Base-by-base conservation (phyloP, 2,329 filamentous ascomycete species). In the Alternaria ventricosa region DNA sequence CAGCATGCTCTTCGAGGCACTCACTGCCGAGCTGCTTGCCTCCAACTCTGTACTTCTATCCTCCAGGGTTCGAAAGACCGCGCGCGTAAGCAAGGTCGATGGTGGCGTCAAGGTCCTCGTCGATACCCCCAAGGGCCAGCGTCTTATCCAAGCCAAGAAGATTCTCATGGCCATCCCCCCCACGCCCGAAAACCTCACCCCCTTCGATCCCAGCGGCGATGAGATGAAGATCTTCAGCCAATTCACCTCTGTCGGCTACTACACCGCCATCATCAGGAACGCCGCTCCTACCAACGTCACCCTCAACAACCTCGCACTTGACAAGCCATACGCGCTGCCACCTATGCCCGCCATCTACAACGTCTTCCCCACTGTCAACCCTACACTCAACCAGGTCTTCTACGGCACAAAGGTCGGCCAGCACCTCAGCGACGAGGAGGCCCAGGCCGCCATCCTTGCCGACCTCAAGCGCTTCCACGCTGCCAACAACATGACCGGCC, bases 141-240 rank as follows among this genome's bases (percentile, higher is more conserved):
- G 62, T 13, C 64, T 72, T 55, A 73, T 85, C 47, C 61, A 74
- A 50, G 81, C 81, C 4, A 78, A 78, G 36, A 80, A 82, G 60
- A 64, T 85, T 1, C 62, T 85, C 15, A 74, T 82, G 18, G 72
- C 83, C n/a, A 77, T 82, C 9, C 82, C 83, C 1, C 83, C 81
- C 3, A 76, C 73, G 30, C 50, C 79, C 6, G 61, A 75, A 0
- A 79, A 76, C 46, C 73, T 84, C 10, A 8, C 55, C 0, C 68
- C 66, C 0, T 82, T 82, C 58, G 80, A 81, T 55, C 71, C 84
- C n/a, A 72, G 70, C 33, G 1, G 57, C 0, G 55, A 67, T 0
- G 83, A 86, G 57, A 41, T 28, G 2, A 33, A 41, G 0, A 33
- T 84, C 4, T 84, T 85, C 59, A 33, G 60, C 3, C 74, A 82